Conservation (phyloP, 192 early-diverging fungal genomes). For the Borealophlyctis nickersoniae region DNA sequence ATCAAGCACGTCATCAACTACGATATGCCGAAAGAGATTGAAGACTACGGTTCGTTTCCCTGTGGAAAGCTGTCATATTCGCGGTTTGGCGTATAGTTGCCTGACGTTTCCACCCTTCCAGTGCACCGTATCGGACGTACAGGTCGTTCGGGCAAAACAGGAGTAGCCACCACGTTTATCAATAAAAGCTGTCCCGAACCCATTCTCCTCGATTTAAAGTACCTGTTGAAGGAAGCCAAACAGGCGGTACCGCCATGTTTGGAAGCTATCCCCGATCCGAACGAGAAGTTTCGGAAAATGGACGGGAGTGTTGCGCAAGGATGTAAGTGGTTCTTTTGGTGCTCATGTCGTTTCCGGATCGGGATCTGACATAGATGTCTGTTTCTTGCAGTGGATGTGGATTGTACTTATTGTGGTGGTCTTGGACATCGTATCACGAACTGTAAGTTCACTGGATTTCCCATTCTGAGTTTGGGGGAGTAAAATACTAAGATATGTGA, state of each 20-base stretch:
- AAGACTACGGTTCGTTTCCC: constrained; percentile 79
- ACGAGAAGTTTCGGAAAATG: constrained; percentile 66
- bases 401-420: constrained; percentile 94
- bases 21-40: constrained; percentile 99
- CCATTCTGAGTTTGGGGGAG: no score
- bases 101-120: constrained; percentile 26
- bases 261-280: constrained; percentile 82
- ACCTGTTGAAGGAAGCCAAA: constrained; percentile 86
- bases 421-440: constrained; percentile 87
- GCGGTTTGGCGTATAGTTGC: no score
- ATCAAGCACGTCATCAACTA: constrained; percentile 99
- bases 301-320: constrained; percentile 50
- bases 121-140: constrained; percentile 96
- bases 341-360: constrained; percentile 13
- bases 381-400: constrained; percentile 42
- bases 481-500: no score
- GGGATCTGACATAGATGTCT: constrained; percentile 3
- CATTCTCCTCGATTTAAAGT: constrained; percentile 92
- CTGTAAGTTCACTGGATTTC: no score
- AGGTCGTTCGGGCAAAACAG: constrained; percentile 93
- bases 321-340: constrained; percentile 7
- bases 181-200: constrained; percentile 87
- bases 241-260: constrained; percentile 88
- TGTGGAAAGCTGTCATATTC: no score
- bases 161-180: constrained; percentile 96